Evolutionary conservation across 129 eudicot species (phyloP), one percentile per base, ranked within the genome.

Genomic region (Chrysanthemum seticuspe): DNA sequence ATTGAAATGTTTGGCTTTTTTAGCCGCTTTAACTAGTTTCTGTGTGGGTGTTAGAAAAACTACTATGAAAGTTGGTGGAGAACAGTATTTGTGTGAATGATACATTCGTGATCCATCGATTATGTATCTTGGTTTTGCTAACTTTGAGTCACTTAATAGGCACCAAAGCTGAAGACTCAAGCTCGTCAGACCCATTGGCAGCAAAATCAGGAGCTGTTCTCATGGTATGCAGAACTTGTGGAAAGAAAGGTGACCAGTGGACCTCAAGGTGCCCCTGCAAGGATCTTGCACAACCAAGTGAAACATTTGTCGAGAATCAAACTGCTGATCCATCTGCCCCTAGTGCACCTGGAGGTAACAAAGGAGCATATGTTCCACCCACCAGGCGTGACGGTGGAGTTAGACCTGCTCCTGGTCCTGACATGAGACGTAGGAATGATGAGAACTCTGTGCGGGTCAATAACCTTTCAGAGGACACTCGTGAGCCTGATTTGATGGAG

Each of bases 181-280:
- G 53, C 31, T 68, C 73, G 12, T 58, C 60, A 25, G 73, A 68
- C 15, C 73, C 73, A 51, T 45, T 68, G 73, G 73, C 73, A 13
- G 60, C 51, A 25, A 68, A 49, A 59, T 68, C 73, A 25, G 53
- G 53, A 6, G 47, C 47, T 40, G 47, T 40, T 40, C 47, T 40
- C 47, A 40, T 40, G 47, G 47, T 40, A 40, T 40, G 73, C n/a
- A 68, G 73, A 50, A 68, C 73, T 2, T 68, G 73, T 51, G 73
- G 73, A 45, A 68, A 68, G 73, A 68, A 68, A 68, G 73, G 73
- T 68, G 73, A 51, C 73, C 73, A 68, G 8, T 68, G 61, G 73
- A 68, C 73, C 73, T 68, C 73, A 68, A 68, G 53, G 73, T 68
- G 73, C 47, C 73, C 73, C 27, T 68, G 51, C 73, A 68, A 68